Base-by-base conservation (phyloP, 768 basidiomycete species). In the Phylloporus arenicola region DNA sequence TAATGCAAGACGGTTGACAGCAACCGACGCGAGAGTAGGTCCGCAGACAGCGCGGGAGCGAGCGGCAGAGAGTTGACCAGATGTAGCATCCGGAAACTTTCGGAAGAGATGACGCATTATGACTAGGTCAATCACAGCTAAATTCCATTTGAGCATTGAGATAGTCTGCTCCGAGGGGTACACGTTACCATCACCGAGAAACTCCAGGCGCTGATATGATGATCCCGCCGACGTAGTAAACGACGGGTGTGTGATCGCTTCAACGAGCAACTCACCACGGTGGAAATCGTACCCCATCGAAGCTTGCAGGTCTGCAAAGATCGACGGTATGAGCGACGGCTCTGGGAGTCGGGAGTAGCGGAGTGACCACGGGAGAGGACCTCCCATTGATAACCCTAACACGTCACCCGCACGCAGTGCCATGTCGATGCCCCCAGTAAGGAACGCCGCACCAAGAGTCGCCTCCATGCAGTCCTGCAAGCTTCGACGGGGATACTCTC, bases 391-490 rank as follows among this genome's bases (percentile, higher is more conserved):
- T 33, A 95, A 64, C 0, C 83, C 82, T 19, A 95, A 69, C 1
- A 74, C 72, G 2, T 74, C 75, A 10, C 90, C 92, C 4, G 80
- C 69, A 7, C 69, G 74, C 47, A 95, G 68, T 2, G 86, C 81
- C 74, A 81, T 79, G 10, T 75, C 65, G 33, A 92, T 80, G 0
- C 90, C 88, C 4, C 89, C 92, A 2, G 79, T 73, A 14, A 83
- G 55, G 56, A 84, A 92, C 24, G 81, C 79, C 2, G 88, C 91
- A 11, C 90, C 92, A 4, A 94, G 70, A 6, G 82, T 74, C 0
- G 92, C 86, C 63, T 94, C 92, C 82, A 92, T 88, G 61, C 86
- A 91, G 60, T 94, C 92, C 60, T 90, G 88, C 54, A 94, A 67
- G 58, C 86, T 83, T 49, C 88, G 70, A 24, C 88, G 75, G 4